phyloP scores from a whole-genome alignment of 169 alveolate species.

The Ichthyophthirius multifiliis region DNA sequence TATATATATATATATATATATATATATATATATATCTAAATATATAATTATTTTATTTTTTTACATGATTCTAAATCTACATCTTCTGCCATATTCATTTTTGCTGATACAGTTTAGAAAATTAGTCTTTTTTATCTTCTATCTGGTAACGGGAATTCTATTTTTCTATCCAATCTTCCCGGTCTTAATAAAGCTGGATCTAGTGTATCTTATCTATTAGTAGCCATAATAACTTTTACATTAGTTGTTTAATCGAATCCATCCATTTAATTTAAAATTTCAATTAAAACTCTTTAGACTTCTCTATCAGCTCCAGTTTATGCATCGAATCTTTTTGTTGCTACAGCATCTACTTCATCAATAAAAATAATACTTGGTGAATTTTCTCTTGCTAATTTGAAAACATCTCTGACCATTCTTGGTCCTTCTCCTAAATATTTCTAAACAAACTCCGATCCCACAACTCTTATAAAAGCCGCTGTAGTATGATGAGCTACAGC shows the following conservation, averaged over 20 bases:
- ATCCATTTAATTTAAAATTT: slow-evolving; percentile 97
- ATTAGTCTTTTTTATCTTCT: slow-evolving; percentile 95
- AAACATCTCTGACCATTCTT: slow-evolving; percentile 99
- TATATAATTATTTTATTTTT: background rate
- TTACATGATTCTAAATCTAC: slow-evolving; percentile 96
- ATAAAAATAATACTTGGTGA: slow-evolving; percentile 97
- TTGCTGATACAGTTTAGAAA: slow-evolving; percentile 96
- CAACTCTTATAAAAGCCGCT: slow-evolving; percentile 97
- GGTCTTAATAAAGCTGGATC: slow-evolving; percentile 99
- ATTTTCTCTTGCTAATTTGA: slow-evolving; percentile 87
- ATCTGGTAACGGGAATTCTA: slow-evolving; percentile 98
- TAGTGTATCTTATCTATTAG: slow-evolving; percentile 99
- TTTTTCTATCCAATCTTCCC: slow-evolving; percentile 96
- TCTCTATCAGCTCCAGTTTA: slow-evolving; percentile 98
- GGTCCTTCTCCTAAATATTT: slow-evolving; percentile 99
- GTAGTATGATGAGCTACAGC: slow-evolving; percentile 99
- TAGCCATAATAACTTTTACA: slow-evolving; percentile 98
- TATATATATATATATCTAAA: background rate
- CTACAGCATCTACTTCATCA: slow-evolving; percentile 99
- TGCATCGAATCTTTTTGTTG: slow-evolving; percentile 96
- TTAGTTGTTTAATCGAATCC: slow-evolving; percentile 98
- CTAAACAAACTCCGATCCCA: slow-evolving; percentile 99
- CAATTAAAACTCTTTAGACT: slow-evolving; percentile 97
- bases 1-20: background rate
- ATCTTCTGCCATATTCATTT: slow-evolving; percentile 97